Evolutionary conservation across 306 rosid species (phyloP), one percentile per base, ranked within the genome.

Genomic region (Casuarina equisetifolia): DNA sequence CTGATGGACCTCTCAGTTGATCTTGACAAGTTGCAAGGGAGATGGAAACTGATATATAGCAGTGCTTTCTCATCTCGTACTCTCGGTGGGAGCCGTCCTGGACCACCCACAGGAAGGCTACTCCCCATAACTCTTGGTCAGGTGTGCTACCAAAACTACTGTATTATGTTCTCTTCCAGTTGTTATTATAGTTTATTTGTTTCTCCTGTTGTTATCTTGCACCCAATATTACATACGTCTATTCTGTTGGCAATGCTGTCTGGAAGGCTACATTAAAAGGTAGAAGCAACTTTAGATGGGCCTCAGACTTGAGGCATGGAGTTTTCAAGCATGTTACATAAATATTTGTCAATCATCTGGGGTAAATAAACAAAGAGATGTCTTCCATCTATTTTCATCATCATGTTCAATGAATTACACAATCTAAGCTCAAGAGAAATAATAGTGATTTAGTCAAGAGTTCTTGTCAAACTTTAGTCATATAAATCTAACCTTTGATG

Each of bases 81-180:
- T 25, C 85, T 91, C 0, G 98, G 97, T 19, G 97, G 98, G 45
- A 90, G 97, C 81, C 97, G 98, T 51, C 98, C 98, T 63, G 97
- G 97, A 61, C 98, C 92, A 83, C 97, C 97, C 83, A 83, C 76
- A 0, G 84, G 97, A 88, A 92, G 97, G 70, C 89, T 95, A 50
- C 97, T 95, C 83, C 98, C 98, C 42, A 83, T 95, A 73, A 89
- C 93, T 75, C 97, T 95, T 59, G 93, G 97, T 78, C 97, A 92
- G 98, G 98, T 93, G 70, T 69, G 85, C 44, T 82, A 62, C 51
- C 17, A 50, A 59, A 42, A 11, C 67, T 52, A 38, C 6, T 61
- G 48, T 39, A n/a, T 19, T 44, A 19, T 55, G 25, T 58, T 50
- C 48, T 68, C 62, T 51, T 53, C 4, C 12, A 42, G 10, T 25